Evolutionary conservation across 257 asterid genomes (phyloP).

Genomic region (Linderniella brevidens): DNA sequence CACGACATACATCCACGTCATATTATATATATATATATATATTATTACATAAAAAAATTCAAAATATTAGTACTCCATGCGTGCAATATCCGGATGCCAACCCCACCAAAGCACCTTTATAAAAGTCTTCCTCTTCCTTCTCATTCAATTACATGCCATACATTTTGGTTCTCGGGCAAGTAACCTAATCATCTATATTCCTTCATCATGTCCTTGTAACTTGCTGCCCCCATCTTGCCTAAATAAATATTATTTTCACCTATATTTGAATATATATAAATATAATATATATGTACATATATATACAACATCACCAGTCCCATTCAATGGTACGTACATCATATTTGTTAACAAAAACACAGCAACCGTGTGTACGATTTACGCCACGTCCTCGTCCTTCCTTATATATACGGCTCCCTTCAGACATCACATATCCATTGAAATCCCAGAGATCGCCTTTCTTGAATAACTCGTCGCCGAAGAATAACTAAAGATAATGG

Average conservation of each 20-base stretch:
- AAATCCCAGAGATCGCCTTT: no score
- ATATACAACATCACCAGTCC: constrained; percentile 26
- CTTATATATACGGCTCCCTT: constrained; percentile 19
- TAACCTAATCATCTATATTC: constrained; percentile 57
- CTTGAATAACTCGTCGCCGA: constrained; percentile 2
- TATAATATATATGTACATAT: no score
- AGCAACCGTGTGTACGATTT: constrained; percentile 10
- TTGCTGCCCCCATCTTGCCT: neutral
- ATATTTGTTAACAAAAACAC: constrained; percentile 53
- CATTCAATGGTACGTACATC: constrained; percentile 18
- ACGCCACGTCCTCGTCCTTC: constrained; percentile 9
- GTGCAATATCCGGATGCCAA: constrained; percentile 61
- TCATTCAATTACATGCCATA: constrained; percentile 11
- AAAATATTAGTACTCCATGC: no score
- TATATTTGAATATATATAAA: neutral
- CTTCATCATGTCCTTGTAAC: constrained; percentile 9
- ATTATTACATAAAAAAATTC: no score
- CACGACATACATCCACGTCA: no score
- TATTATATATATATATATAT: no score
- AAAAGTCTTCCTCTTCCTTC: no score
- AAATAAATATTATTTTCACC: neutral
- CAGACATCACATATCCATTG: no score
- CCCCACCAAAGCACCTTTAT: constrained; percentile 36
- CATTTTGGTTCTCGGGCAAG: constrained; percentile 46
- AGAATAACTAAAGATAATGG: constrained; percentile 27